Conservation (phyloP, 148 eudicot species). For the Cornus suecica region DNA sequence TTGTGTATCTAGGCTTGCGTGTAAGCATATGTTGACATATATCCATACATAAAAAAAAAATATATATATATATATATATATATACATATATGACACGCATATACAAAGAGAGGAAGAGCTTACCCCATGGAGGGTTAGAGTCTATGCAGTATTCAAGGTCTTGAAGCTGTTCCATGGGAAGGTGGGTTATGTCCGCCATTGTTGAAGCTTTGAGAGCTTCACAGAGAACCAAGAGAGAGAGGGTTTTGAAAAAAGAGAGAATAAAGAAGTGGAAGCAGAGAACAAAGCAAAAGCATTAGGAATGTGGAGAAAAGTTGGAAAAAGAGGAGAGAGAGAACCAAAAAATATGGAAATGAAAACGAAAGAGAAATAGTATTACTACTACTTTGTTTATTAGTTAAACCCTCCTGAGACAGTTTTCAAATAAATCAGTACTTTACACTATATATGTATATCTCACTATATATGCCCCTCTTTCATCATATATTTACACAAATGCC, state of each 20-base stretch:
- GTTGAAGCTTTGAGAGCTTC: constrained; percentile 31
- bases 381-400: not conserved
- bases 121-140: constrained; percentile 99
- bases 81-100: too few species aligned
- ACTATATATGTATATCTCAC: not conserved
- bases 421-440: not conserved
- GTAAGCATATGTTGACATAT: not conserved
- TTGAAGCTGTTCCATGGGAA: constrained; percentile 98
- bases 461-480: not conserved
- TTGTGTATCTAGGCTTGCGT: not conserved
- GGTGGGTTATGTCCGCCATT: constrained; percentile 88
- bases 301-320: constrained; percentile 15
- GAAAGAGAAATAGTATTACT: not conserved
- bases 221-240: constrained; percentile 14
- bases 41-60: too few species aligned
- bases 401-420: not conserved
- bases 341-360: not conserved
- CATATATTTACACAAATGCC: not conserved
- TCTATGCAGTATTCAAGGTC: constrained; percentile 99
- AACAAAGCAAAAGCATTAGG: constrained; percentile 20
- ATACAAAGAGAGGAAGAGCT: not conserved
- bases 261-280: constrained; percentile 5
- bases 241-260: constrained; percentile 9
- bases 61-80: not conserved
- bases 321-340: not conserved